These are phyloP conservation scores for Sporothrix brunneoviolacea DNA, from an alignment of 2,329 filamentous ascomycete genomes.

Conservation along the genomic window DNA sequence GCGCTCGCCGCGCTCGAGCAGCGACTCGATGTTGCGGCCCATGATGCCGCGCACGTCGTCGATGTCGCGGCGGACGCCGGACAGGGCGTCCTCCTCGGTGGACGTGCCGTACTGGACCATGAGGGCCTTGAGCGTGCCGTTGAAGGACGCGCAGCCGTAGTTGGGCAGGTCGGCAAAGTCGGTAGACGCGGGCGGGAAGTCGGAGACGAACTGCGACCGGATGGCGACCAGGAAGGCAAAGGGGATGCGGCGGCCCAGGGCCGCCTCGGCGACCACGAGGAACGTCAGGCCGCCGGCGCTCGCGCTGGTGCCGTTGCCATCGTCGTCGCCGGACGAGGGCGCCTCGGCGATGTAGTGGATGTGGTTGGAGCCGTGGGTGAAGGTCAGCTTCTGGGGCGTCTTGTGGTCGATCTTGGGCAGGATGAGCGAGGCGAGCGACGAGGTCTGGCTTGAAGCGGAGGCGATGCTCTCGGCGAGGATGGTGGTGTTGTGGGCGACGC, in stretches of 20 bases:
- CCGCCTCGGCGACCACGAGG: constrained; percentile 76
- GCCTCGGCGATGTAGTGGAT: constrained; percentile 94
- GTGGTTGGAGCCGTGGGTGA: constrained; percentile 84
- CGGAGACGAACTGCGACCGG: constrained; percentile 74
- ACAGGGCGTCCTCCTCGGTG: constrained; percentile 72
- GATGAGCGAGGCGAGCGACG: constrained; percentile 84
- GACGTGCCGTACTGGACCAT: constrained; percentile 80
- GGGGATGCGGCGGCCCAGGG: constrained; percentile 77
- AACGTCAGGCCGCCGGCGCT: constrained; percentile 77
- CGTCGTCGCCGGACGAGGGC: constrained; percentile 54
- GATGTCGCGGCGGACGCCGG: constrained; percentile 80
- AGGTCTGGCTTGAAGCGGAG: constrained; percentile 73
- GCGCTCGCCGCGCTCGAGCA: constrained; percentile 83
- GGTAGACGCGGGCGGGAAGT: constrained; percentile 58
- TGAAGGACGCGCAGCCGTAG: constrained; percentile 87
- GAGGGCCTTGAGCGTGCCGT: constrained; percentile 65
- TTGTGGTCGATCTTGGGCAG: constrained; percentile 88
- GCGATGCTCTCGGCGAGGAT: constrained; percentile 91
- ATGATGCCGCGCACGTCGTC: constrained; percentile 89
- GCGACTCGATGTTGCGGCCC: constrained; percentile 88
- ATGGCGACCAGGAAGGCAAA: constrained; percentile 91
- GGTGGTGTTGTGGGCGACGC: constrained; percentile 87
- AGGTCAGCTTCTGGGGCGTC: constrained; percentile 79
- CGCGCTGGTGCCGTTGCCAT: constrained; percentile 47
- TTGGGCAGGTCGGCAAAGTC: constrained; percentile 74